phyloP scores from a whole-genome alignment of 129 eudicot genomes.

The Kitagawia praeruptora region DNA sequence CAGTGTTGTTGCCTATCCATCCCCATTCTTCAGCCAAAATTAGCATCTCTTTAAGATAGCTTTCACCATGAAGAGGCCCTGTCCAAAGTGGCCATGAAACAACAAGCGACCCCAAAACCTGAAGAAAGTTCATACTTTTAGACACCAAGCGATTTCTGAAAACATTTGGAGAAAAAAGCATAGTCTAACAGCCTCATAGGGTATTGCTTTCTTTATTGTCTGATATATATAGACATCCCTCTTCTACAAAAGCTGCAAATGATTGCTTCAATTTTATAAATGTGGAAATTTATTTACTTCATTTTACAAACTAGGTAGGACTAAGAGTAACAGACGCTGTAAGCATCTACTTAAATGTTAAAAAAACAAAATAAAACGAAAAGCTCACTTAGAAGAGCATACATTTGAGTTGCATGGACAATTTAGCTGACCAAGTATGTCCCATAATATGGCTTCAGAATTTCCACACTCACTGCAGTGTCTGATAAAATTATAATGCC shows the following conservation, averaged over 20 bases:
- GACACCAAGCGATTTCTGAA: not conserved
- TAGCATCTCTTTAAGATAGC: slow-evolving; percentile 56
- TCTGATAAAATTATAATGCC: slow-evolving; percentile 76
- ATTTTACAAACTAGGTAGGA: not conserved
- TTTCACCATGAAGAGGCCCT: slow-evolving; percentile 76
- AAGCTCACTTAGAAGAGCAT: slow-evolving; percentile 4
- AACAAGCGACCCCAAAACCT: slow-evolving; percentile 53
- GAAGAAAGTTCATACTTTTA: slow-evolving; percentile 16
- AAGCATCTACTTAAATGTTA: not conserved
- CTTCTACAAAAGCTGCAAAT: not conserved
- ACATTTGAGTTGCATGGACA: slow-evolving; percentile 70
- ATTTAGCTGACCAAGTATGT: slow-evolving; percentile 48
- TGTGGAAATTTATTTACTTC: not conserved
- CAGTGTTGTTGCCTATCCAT: slow-evolving; percentile 50
- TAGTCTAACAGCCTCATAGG: not conserved
- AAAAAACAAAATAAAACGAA: not conserved
- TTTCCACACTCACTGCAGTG: slow-evolving; percentile 75
- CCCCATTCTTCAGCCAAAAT: slow-evolving; percentile 81
- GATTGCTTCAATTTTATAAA: not conserved
- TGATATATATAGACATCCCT: not conserved
- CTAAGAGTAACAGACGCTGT: not conserved
- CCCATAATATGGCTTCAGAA: slow-evolving; percentile 66
- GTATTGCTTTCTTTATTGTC: not conserved
- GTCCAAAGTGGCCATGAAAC: slow-evolving; percentile 97
- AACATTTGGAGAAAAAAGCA: not conserved